Conservation (phyloP, 1,139 yeast species). For the Eremothecium coryli region DNA sequence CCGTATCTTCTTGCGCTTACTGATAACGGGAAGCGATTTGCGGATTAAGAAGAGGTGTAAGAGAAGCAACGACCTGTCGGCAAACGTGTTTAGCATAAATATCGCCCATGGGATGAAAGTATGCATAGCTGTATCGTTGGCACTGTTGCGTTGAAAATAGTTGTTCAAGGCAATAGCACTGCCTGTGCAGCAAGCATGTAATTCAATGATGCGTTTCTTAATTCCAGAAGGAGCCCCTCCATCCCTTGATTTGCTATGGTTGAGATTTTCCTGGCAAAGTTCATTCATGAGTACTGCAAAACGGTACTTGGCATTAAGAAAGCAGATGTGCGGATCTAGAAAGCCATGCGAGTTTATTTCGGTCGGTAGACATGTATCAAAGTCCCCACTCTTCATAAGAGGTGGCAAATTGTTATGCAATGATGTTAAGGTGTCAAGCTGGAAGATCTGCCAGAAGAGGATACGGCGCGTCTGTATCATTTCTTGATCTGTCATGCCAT, state of each 20-base stretch:
- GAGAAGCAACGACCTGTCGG: slow-evolving; percentile 47
- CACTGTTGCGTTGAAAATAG: slow-evolving; percentile 14
- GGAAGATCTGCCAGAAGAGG: slow-evolving; percentile 60
- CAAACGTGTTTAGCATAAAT: slow-evolving; percentile 43
- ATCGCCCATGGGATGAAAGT: slow-evolving; percentile 42
- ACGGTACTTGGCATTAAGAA: slow-evolving; percentile 45
- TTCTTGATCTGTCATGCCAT: slow-evolving; percentile 40
- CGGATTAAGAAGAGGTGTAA: slow-evolving; percentile 44
- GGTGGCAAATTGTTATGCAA: slow-evolving; percentile 52
- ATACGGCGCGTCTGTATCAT: slow-evolving; percentile 45
- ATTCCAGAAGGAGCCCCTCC: slow-evolving; percentile 36
- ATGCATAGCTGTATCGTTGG: slow-evolving; percentile 22
- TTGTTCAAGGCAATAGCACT: slow-evolving; percentile 29
- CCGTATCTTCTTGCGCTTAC: slow-evolving; percentile 3
- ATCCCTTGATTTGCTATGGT: slow-evolving; percentile 9
- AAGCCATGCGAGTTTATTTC: slow-evolving; percentile 28
- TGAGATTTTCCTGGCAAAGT: slow-evolving; percentile 30
- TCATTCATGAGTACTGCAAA: slow-evolving; percentile 46
- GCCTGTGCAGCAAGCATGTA: slow-evolving; percentile 42
- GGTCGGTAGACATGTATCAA: slow-evolving; percentile 47
- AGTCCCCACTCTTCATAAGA: slow-evolving; percentile 44
- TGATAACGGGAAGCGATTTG: slow-evolving; percentile 11
- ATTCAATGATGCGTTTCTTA: slow-evolving; percentile 40
- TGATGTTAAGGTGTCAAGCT: slow-evolving; percentile 49
- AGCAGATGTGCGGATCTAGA: slow-evolving; percentile 24